Evolutionary conservation across 441 rosid species (phyloP).

Genomic region (California macrophylla): DNA sequence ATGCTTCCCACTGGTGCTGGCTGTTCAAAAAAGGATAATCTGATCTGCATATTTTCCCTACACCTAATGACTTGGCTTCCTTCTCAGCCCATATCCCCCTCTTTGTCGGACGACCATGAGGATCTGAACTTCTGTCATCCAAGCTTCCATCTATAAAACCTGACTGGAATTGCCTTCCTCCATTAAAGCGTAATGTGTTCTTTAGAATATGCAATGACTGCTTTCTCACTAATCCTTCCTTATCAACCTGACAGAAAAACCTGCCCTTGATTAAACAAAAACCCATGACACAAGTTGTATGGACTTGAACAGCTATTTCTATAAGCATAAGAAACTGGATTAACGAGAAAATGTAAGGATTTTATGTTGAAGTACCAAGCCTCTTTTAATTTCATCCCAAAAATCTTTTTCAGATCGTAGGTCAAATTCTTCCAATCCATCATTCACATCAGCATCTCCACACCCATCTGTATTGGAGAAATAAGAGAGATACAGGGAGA

Average conservation of each 20-base stretch:
- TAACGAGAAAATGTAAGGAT: conserved; percentile 16
- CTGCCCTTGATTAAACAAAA: conserved; percentile 13
- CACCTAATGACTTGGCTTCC: conserved; percentile 88
- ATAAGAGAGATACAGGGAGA: conserved; percentile 59
- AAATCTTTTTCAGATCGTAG: conserved; percentile 52
- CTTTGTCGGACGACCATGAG: conserved; percentile 46
- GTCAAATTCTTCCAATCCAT: conserved; percentile 43
- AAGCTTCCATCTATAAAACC: conserved; percentile 28
- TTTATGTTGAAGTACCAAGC: conserved; percentile 51
- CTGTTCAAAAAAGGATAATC: conserved; percentile 35
- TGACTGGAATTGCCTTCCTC: conserved; percentile 26
- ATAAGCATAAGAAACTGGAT: conserved; percentile 15
- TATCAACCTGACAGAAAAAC: conserved; percentile 46
- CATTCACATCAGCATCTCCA: conserved; percentile 26
- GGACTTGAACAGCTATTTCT: conserved; percentile 1
- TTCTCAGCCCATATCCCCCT: conserved; percentile 76
- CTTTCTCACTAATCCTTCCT: conserved; percentile 74
- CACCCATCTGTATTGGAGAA: conserved; percentile 29
- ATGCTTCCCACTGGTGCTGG: conserved; percentile 80
- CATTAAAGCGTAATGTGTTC: conserved; percentile 33
- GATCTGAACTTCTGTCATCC: conserved; percentile 31
- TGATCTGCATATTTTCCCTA: conserved; percentile 45
- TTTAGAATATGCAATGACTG: conserved; percentile 80
- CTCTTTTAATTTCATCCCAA: conserved; percentile 84
- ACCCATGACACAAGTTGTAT: background rate